Evolutionary conservation across 73 alveolate genomes (phyloP).

Genomic region (Diophrys sp.): DNA sequence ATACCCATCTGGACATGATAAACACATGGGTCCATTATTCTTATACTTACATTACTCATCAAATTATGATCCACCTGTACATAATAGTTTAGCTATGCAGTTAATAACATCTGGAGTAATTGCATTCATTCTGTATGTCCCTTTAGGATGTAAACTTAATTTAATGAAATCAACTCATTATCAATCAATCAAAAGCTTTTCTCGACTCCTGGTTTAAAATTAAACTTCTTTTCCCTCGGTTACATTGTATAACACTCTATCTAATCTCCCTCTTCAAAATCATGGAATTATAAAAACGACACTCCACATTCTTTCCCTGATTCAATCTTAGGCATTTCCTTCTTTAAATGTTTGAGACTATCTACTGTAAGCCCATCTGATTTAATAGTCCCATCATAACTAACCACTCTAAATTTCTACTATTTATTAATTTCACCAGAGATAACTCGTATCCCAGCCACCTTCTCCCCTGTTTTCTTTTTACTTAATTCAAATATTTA

Average conservation of each 20-base stretch:
- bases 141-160: too few relatives aligned
- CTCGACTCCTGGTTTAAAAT: conserved; percentile 37
- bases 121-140: too few relatives aligned
- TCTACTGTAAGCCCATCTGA: conserved; percentile 53
- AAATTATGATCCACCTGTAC: too few relatives aligned
- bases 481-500: conserved; percentile 56
- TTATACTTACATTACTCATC: too few relatives aligned
- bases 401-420: conserved; percentile 45
- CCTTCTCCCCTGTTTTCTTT: conserved; percentile 9
- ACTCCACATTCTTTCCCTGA: conserved; percentile 85
- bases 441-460: conserved; percentile 69
- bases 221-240: conserved; percentile 22
- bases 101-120: too few relatives aligned
- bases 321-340: conserved; percentile 62
- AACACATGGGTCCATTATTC: too few relatives aligned
- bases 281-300: conserved; percentile 29
- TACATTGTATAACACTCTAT: conserved; percentile 41
- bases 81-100: too few relatives aligned
- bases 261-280: conserved; percentile 52
- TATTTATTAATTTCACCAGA: conserved; percentile 60
- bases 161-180: neutral
- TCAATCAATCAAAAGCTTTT: conserved; percentile 19
- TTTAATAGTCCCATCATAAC: conserved; percentile 58
- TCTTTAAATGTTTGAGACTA: conserved; percentile 57
- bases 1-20: too few relatives aligned